Evolutionary conservation across 1,139 yeast species (phyloP), one percentile per base, ranked within the genome.

Genomic region (Meyerozyma elateridarum): DNA sequence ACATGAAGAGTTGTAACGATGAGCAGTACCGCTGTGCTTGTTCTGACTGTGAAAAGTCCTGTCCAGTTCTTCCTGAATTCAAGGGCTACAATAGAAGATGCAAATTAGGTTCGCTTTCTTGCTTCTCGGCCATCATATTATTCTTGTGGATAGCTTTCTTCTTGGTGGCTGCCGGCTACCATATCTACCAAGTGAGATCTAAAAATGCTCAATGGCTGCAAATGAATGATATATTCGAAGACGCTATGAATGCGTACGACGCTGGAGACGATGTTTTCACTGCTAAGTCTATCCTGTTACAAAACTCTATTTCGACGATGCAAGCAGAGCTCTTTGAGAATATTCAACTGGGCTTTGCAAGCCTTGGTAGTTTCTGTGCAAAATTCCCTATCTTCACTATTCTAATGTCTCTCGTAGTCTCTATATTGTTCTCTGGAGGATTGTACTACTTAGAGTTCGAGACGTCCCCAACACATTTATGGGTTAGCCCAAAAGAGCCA

Each of bases 401-500:
- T 14, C 54, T 66, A 0, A 25, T 60, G 0, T 58, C 82, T 4
- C 39, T 78, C 1, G 20, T 70, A 0, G 32, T 76, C 1, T 65
- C 79, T 0, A 42, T 65, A 0, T 28, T 72, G 1, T 54, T 80
- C 20, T 70, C 85, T 0, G 46, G 71, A 0, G 87, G 89, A 6
- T 57, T 81, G 31, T 42, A 57, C 6, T 58, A 60, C 30, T 63
- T 80, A 37, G 58, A 76, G 26, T 63, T 89, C 20, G 97, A 89
- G 50, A 79, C 79, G 2, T 67, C 83, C 44, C 97, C 97, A 0
- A 74, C 84, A 1, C 75, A 79, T 40, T 61, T 91, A 24, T 91
- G 98, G 98, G 97, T 91, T 0, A 80, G 93, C 44, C 80, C 93
- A 1, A 51, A 61, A 15, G 85, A 93, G n/a, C 76, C 73, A 5